Percentiles rank a stretch among this genome's conserved stretches.
Conservation (phyloP, 179 eudicot genomes). For the Beta corolliflora region DNA sequence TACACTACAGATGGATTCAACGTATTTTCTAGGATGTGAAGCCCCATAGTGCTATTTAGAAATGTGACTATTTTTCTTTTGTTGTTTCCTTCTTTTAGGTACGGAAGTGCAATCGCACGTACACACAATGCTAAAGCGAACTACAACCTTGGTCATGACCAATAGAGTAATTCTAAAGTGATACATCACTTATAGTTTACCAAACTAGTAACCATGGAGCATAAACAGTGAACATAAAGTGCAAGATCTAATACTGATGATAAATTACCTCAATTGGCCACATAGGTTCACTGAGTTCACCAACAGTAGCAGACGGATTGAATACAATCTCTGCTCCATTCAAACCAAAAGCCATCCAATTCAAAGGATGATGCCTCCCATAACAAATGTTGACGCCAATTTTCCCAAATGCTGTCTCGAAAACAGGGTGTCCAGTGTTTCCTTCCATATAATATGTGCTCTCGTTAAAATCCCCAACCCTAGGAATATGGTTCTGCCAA, state of each 20-base stretch:
- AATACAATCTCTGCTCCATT: constrained; percentile 98
- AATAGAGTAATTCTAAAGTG: neutral
- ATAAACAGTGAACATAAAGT: neutral
- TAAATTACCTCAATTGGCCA: constrained; percentile 93
- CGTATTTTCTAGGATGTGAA: neutral
- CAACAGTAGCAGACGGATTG: constrained; percentile 98
- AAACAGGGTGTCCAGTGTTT: constrained; percentile 97
- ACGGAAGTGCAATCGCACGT: neutral
- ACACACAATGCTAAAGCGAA: no score
- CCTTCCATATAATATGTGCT: constrained; percentile 99
- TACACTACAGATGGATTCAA: neutral
- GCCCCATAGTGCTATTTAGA: neutral
- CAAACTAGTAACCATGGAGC: neutral
- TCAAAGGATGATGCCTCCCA: constrained; percentile 98
- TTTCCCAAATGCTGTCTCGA: constrained; percentile 93
- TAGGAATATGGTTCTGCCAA: constrained; percentile 92
- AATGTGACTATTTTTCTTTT: neutral
- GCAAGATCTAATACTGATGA: neutral
- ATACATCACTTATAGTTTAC: neutral
- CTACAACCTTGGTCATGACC: neutral
- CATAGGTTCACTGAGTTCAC: constrained; percentile 99
- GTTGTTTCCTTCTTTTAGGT: neutral
- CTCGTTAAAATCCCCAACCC: constrained; percentile 99
- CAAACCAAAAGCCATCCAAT: constrained; percentile 95
- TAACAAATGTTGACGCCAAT: constrained; percentile 92